These are phyloP conservation scores for Astrothelium macrocarpum DNA, from an alignment of 495 filamentous ascomycete species.

Conservation along the genomic window DNA sequence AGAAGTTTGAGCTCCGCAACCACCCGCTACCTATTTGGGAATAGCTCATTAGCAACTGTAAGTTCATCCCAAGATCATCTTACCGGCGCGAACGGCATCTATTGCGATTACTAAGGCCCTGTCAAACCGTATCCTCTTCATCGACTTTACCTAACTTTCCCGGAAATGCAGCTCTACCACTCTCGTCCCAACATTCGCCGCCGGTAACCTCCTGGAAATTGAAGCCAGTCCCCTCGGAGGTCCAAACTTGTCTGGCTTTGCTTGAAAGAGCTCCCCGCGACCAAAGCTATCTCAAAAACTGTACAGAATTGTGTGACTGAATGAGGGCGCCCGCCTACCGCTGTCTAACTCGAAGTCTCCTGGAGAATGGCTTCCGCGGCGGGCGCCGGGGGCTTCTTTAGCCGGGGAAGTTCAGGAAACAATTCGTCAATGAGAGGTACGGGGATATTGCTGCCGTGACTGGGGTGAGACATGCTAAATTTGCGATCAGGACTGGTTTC, in stretches of 20 bases:
- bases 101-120: neutral
- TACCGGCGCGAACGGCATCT: neutral
- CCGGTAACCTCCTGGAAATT: neutral
- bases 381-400: conserved; percentile 31
- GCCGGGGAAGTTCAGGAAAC: conserved; percentile 27
- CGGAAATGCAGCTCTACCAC: neutral
- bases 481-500: conserved; percentile 65
- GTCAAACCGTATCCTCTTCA: neutral
- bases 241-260: too few relatives aligned
- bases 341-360: conserved; percentile 7
- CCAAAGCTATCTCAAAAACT: too few relatives aligned
- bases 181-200: neutral
- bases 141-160: neutral
- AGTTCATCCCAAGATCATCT: neutral
- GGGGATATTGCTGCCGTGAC: neutral
- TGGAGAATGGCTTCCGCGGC: conserved; percentile 28
- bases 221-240: neutral
- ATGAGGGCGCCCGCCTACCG: neutral
- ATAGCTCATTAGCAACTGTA: neutral
- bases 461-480: conserved; percentile 17
- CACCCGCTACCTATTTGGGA: neutral
- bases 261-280: too few relatives aligned
- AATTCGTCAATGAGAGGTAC: conserved; percentile 24
- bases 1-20: conserved; percentile 2
- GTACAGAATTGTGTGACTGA: neutral